phyloP scores from a whole-genome alignment of 768 basidiomycete species.

The Phanerochaete carnosa region DNA sequence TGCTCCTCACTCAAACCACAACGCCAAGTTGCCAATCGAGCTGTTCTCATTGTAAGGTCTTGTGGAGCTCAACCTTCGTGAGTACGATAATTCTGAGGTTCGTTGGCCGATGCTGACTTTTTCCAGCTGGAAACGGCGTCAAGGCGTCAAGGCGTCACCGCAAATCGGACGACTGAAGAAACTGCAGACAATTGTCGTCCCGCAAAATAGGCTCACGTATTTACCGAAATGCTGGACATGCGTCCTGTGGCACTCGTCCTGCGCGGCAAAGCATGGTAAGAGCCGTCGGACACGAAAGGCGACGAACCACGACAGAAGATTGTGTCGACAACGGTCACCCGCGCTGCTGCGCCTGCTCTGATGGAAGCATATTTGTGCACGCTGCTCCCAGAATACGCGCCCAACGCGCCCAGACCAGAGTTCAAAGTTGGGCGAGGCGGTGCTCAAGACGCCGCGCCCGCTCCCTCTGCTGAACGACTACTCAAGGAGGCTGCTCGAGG shows the following conservation, averaged over 20 bases:
- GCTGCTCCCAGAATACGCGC: constrained; percentile 33
- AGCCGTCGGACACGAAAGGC: constrained; percentile 11
- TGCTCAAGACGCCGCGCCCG: constrained; percentile 23
- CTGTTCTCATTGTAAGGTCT: constrained; percentile 56
- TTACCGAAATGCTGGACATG: constrained; percentile 62
- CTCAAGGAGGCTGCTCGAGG: constrained; percentile 22
- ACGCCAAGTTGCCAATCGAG: constrained; percentile 51
- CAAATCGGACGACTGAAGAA: constrained; percentile 53
- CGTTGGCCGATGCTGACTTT: not conserved
- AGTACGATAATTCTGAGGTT: constrained; percentile 23
- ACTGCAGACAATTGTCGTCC: constrained; percentile 58
- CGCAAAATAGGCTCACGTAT: constrained; percentile 54
- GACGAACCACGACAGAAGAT: not conserved
- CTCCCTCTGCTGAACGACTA: constrained; percentile 25
- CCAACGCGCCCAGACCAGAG: constrained; percentile 15
- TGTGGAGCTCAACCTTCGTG: constrained; percentile 63
- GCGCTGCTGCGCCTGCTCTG: constrained; percentile 26
- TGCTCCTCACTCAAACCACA: constrained; percentile 56
- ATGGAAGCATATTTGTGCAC: constrained; percentile 36
- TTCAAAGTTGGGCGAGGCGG: not conserved
- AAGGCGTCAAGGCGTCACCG: constrained; percentile 55
- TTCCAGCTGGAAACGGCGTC: constrained; percentile 54
- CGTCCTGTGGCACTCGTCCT: constrained; percentile 43
- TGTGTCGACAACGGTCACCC: constrained; percentile 16
- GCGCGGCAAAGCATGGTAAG: constrained; percentile 58